Evolutionary conservation across 2,329 filamentous ascomycete genomes (phyloP), one percentile per base, ranked within the genome.

Genomic region (Albifimbria verrucaria): DNA sequence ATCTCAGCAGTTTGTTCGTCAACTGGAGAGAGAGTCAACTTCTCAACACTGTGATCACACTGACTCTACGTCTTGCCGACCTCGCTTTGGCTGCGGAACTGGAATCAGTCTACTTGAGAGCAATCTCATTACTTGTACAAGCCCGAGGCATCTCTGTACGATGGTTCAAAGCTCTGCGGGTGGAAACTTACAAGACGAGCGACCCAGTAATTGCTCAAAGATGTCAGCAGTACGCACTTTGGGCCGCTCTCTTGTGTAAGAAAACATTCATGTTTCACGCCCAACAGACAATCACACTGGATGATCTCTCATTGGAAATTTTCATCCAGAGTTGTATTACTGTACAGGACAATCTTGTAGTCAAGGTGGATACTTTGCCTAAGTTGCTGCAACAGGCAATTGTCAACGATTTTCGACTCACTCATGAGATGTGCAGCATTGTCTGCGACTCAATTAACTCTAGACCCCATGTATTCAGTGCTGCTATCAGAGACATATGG

Each of bases 1-100:
- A 71, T 1, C 54, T 88, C 0, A 62, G 72, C 0, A 64, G 63
- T 0, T 76, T 88, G 15, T 65, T 68, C 0, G 65, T 69, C 0
- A 89, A 86, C 42, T 88, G 82, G 81, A 74, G 83, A 1, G 85
- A 88, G 57, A 73, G 68, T 0, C 65, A 80, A 48, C 72, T 77
- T 11, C 86, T 88, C 82, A 78, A 83, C 7, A 73, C 77, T 0
- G 52, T 87, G 6, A 72, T 87, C 12, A 79, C 75, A 0, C 58
- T 88, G 2, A 60, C 72, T 1, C 60, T 83, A 2, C 75, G 80
- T 3, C 58, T 63, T 4, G 71, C 60, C 45, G 44, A 59, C 51
- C 21, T 51, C 10, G 39, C 59, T 1, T 59, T 45, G 47, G 56
- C 48, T 17, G 52, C 59, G 3, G 36, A 20, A 17, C 45, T 49